Base-by-base conservation (phyloP, 2,329 filamentous ascomycete genomes). In the Penicillium olsonii region DNA sequence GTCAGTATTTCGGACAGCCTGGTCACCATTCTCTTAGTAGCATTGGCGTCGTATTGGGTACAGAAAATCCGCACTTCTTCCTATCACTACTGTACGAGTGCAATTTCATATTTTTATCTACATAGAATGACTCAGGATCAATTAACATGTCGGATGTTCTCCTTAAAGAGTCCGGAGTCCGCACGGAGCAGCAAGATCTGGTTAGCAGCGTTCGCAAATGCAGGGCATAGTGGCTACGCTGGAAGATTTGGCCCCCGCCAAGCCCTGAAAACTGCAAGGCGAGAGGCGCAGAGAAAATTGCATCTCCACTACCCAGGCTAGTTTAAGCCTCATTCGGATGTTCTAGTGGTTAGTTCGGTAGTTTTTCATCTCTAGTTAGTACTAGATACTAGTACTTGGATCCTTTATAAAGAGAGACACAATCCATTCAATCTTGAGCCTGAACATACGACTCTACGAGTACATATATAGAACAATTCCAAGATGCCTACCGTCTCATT, bases 21-120 rank as follows among this genome's bases (percentile, higher is more conserved):
- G 20, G 17, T 42, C 34, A 19, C 20, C 19, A 38, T 45, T 52
- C 24, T 15, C 35, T 15, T 19, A 24, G 24, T 6, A 10, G 12
- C 14, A 20, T 44, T 47, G 41, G 42, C 42, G 27, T 46, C 37
- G n/a, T 27, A 27, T 22, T 37, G 33, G 19, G 37, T 20, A 39
- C 24, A 7, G 8, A 26, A 26, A 7, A 26, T 11, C 24, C 24
- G 24, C 24, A 11, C 24, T 26, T 26, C 24, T 29, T 29, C 26
- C 26, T 29, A 29, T n/a, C n/a, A n/a, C n/a, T n/a, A n/a, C n/a
- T n/a, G n/a, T n/a, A n/a, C n/a, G n/a, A n/a, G n/a, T n/a, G n/a
- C n/a, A n/a, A n/a, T n/a, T n/a, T n/a, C 12, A 31, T 31, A 31
- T 31, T 7, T 31, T 31, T n/a, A 31, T n/a, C 29, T n/a, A 24